phyloP scores from a whole-genome alignment of 345 rosid genomes.

The Geranium rotundifolium region DNA sequence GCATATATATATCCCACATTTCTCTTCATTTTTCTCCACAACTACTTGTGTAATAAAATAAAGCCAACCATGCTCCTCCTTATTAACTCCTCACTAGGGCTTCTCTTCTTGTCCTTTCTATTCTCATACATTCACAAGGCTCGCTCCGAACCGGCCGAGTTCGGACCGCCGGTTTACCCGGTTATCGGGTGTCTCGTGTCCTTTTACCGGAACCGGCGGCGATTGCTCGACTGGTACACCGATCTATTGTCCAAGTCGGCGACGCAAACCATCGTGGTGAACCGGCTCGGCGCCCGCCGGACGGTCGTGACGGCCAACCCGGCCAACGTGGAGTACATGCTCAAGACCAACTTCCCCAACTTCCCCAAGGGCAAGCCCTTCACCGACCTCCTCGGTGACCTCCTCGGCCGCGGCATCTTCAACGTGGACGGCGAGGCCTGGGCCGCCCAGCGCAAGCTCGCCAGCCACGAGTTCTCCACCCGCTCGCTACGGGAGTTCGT shows the following conservation, averaged over 20 bases:
- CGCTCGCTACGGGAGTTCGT: slow-evolving; percentile 46
- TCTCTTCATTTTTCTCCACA: no score
- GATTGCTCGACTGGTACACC: slow-evolving; percentile 71
- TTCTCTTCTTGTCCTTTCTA: neutral
- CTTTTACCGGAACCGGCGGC: slow-evolving; percentile 47
- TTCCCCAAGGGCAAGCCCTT: slow-evolving; percentile 84
- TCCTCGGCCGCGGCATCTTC: slow-evolving; percentile 75
- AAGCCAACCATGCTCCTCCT: neutral
- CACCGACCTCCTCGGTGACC: slow-evolving; percentile 61
- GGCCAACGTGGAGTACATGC: slow-evolving; percentile 54
- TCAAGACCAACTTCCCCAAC: slow-evolving; percentile 50
- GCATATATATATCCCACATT: no score
- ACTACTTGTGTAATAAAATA: no score
- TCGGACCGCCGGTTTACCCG: slow-evolving; percentile 41
- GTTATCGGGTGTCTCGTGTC: slow-evolving; percentile 55
- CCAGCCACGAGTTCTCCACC: slow-evolving; percentile 67
- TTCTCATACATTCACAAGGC: neutral
- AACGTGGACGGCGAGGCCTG: slow-evolving; percentile 74
- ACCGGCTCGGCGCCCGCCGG: slow-evolving; percentile 44
- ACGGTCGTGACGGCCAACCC: slow-evolving; percentile 64
- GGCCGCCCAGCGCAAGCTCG: slow-evolving; percentile 54
- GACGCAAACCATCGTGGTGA: slow-evolving; percentile 36
- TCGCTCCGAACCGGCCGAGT: no score
- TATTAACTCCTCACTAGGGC: neutral
- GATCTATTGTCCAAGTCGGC: slow-evolving; percentile 48